These are phyloP conservation scores for Hortiboletus flavorubellus DNA, from an alignment of 768 basidiomycete species.

Conservation along the genomic window DNA sequence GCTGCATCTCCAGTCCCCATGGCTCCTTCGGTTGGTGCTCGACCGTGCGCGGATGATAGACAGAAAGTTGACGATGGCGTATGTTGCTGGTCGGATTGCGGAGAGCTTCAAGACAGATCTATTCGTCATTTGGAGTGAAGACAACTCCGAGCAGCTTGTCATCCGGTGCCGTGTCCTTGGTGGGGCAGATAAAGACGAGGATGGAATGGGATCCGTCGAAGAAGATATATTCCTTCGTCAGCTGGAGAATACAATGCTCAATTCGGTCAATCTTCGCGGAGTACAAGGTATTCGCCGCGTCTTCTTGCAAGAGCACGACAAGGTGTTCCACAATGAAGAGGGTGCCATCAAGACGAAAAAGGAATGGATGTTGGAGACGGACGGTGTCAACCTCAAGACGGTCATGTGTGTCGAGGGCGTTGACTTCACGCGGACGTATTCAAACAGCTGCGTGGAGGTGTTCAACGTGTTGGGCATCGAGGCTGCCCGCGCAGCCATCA, in stretches of 20 bases:
- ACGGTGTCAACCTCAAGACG: slow-evolving; percentile 92
- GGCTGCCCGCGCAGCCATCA: slow-evolving; percentile 90
- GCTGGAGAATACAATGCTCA: slow-evolving; percentile 94
- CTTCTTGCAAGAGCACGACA: slow-evolving; percentile 89
- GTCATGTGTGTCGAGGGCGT: slow-evolving; percentile 96
- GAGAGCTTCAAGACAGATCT: slow-evolving; percentile 94
- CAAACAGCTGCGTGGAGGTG: slow-evolving; percentile 95
- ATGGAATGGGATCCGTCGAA: slow-evolving; percentile 68
- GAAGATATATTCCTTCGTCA: slow-evolving; percentile 97
- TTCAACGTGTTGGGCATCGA: slow-evolving; percentile 96
- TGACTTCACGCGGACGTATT: slow-evolving; percentile 89
- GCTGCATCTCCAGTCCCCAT: slow-evolving; percentile 89
- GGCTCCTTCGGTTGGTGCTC: slow-evolving; percentile 94
- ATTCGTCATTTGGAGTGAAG: slow-evolving; percentile 98
- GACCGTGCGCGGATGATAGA: slow-evolving; percentile 98
- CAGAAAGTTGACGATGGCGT: slow-evolving; percentile 91
- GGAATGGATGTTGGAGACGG: slow-evolving; percentile 98
- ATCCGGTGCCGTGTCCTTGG: slow-evolving; percentile 94
- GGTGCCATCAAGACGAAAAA: slow-evolving; percentile 61
- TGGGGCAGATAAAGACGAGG: slow-evolving; percentile 82
- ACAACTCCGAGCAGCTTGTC: slow-evolving; percentile 95
- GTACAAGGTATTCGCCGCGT: slow-evolving; percentile 89
- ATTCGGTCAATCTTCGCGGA: slow-evolving; percentile 91
- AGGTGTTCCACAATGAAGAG: slow-evolving; percentile 57
- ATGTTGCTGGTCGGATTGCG: slow-evolving; percentile 89